Conservation (phyloP, 2,329 filamentous ascomycete species). For the Chrysosporium keratinophilum region DNA sequence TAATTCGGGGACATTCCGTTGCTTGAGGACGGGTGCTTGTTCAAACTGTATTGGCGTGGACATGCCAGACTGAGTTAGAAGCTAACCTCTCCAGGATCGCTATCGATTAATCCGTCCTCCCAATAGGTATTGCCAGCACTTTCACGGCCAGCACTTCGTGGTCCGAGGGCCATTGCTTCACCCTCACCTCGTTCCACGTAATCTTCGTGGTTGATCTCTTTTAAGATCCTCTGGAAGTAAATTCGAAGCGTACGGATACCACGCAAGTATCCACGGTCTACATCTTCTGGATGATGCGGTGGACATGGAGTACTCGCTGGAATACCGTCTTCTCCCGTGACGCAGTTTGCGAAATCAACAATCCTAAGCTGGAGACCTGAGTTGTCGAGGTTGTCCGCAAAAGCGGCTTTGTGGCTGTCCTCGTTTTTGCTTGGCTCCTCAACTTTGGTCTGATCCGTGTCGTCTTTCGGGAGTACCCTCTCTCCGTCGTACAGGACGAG, state of each 20-base stretch:
- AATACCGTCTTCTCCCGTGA: conserved; percentile 68
- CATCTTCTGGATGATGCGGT: conserved; percentile 65
- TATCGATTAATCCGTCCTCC: conserved; percentile 36
- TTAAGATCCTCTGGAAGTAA: conserved; percentile 82
- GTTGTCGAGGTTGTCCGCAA: conserved; percentile 31
- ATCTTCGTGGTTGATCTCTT: conserved; percentile 52
- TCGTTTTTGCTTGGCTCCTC: conserved; percentile 20
- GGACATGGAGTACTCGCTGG: conserved; percentile 58
- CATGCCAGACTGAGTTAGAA: conserved; percentile 16
- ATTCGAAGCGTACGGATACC: conserved; percentile 66
- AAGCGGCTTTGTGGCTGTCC: conserved; percentile 17
- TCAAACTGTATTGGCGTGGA: background rate
- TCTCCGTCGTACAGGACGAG: conserved; percentile 95
- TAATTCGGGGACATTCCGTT: background rate
- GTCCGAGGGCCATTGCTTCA: conserved; percentile 31
- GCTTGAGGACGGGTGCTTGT: background rate
- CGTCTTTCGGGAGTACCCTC: conserved; percentile 21
- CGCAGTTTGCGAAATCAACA: conserved; percentile 95
- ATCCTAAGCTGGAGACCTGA: conserved; percentile 70
- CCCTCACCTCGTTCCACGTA: conserved; percentile 37
- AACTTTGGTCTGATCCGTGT: conserved; percentile 16
- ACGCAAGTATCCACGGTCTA: conserved; percentile 81
- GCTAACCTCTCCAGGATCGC: conserved; percentile 37
- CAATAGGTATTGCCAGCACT: conserved; percentile 27
- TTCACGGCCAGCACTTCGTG: conserved; percentile 26